Evolutionary conservation across 2,329 filamentous ascomycete species (phyloP).

Genomic region (Colletotrichum tofieldiae): DNA sequence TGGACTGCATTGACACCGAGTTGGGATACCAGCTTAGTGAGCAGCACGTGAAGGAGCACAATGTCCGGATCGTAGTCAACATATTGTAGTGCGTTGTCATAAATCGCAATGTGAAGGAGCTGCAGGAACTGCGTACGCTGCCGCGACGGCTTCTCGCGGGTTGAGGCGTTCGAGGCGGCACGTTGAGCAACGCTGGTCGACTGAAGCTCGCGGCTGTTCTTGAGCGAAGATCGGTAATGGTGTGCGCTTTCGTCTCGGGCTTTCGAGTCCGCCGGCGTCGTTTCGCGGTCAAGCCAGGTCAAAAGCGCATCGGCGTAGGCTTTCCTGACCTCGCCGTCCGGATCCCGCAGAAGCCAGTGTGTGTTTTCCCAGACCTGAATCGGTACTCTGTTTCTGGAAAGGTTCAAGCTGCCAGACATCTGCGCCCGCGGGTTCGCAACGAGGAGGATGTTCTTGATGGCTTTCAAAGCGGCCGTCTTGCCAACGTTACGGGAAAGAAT

Average conservation of each 20-base stretch:
- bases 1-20: slow-evolving; percentile 87
- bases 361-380: slow-evolving; percentile 96
- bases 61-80: slow-evolving; percentile 82
- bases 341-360: slow-evolving; percentile 90
- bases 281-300: slow-evolving; percentile 89
- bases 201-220: slow-evolving; percentile 58
- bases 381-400: slow-evolving; percentile 82
- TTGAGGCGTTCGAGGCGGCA: slow-evolving; percentile 78
- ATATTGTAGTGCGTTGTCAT: slow-evolving; percentile 86
- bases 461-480: slow-evolving; percentile 78
- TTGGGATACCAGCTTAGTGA: slow-evolving; percentile 80
- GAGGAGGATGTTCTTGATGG: slow-evolving; percentile 85
- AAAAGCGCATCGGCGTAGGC: slow-evolving; percentile 88
- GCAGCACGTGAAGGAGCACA: slow-evolving; percentile 81
- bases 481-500: slow-evolving; percentile 69
- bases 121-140: slow-evolving; percentile 82
- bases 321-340: slow-evolving; percentile 82
- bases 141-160: slow-evolving; percentile 69
- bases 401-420: slow-evolving; percentile 71
- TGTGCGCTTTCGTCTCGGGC: slow-evolving; percentile 71
- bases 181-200: slow-evolving; percentile 68
- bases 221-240: slow-evolving; percentile 61
- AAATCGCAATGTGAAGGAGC: slow-evolving; percentile 88
- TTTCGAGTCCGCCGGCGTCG: slow-evolving; percentile 75
- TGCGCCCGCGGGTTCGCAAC: slow-evolving; percentile 82